Base-by-base conservation (phyloP, 352 stramenopile species). In the Phytophthora brassicae region DNA sequence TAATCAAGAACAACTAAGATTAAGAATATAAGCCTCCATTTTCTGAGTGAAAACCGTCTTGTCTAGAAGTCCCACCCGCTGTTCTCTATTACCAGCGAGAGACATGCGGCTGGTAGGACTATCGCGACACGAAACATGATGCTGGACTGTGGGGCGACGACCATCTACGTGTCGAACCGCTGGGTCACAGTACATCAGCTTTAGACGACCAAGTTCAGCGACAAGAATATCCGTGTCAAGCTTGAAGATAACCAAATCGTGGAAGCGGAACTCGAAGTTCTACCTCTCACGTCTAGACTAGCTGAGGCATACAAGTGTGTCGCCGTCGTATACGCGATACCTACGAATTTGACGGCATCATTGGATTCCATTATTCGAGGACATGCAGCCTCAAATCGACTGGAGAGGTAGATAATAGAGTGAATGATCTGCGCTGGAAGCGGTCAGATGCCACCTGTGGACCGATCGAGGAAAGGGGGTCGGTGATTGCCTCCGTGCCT, bases 331-430 rank as follows among this genome's bases (percentile, higher is more conserved):
- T 57, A 42, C 7, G 24, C 36, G 0, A 57, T 57, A 29, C 50
- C 53, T 11, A 47, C 8, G 7, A 47, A 22, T 60, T 49, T 28
- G 55, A 56, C 14, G 56, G 35, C 38, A 63, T 63, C 24, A 19
- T 63, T 6, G 55, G 55, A 45, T 64, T 23, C 46, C 56, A 13
- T 64, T 50, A 19, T 56, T 64, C 24, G 45, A 64, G 35, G 46
- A 64, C 16, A 35, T 52, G 38, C 56, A 64, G 29, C 36, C 38
- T 0, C 8, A 33, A 9, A 57, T 57, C 14, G 46, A 64, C 39
- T 53, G 56, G 46, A 48, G 19, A 29, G 28, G 28, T 57, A 26
- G 56, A 31, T 3, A 57, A 53, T 47, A 38, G 23, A 51, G 13
- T 0, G 3, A 52, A 45, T 16, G 39, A 23, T 50, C 7, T 19